Percentiles rank a stretch among this genome's conserved stretches.
Conservation (phyloP, 2,329 filamentous ascomycete genomes). For the Cercospora sp. region DNA sequence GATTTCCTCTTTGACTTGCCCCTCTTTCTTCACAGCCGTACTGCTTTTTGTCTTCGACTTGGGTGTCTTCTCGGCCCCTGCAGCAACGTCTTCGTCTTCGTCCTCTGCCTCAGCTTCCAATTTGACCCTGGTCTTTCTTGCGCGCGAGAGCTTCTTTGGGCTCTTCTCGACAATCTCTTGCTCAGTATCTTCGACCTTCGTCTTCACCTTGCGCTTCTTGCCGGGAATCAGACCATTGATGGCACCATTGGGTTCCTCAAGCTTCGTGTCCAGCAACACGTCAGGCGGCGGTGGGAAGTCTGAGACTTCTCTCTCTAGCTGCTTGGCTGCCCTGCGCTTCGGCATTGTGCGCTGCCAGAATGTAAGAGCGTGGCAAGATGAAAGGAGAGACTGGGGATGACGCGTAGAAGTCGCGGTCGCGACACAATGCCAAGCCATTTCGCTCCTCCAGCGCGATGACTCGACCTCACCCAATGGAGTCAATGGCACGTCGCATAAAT, state of each 20-base stretch:
- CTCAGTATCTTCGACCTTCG: constrained; percentile 8
- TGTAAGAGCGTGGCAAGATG: not conserved
- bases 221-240: constrained; percentile 14
- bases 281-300: constrained; percentile 29
- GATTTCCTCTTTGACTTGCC: constrained; percentile 11
- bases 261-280: constrained; percentile 18
- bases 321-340: constrained; percentile 29
- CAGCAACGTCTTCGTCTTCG: constrained; percentile 24
- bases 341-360: constrained; percentile 27
- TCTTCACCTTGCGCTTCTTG: constrained; percentile 32
- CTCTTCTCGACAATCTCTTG: constrained; percentile 6
- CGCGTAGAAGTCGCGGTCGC: constrained; percentile 19
- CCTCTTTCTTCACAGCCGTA: constrained; percentile 21
- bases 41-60: constrained; percentile 21
- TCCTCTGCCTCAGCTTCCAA: constrained; percentile 18
- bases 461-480: not conserved
- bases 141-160: not conserved
- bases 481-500: not conserved
- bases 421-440: constrained; percentile 2
- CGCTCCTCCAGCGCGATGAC: not conserved
- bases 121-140: constrained; percentile 11
- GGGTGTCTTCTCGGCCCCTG: constrained; percentile 10
- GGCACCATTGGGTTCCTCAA: constrained; percentile 15
- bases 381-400: constrained; percentile 2
- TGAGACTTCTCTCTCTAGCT: constrained; percentile 19